A percentile compares a stretch with the other conserved stretches of the same genome.
These are phyloP conservation scores for Zygoascus ofunaensis DNA, from an alignment of 805 yeast species.

Conservation along the genomic window DNA sequence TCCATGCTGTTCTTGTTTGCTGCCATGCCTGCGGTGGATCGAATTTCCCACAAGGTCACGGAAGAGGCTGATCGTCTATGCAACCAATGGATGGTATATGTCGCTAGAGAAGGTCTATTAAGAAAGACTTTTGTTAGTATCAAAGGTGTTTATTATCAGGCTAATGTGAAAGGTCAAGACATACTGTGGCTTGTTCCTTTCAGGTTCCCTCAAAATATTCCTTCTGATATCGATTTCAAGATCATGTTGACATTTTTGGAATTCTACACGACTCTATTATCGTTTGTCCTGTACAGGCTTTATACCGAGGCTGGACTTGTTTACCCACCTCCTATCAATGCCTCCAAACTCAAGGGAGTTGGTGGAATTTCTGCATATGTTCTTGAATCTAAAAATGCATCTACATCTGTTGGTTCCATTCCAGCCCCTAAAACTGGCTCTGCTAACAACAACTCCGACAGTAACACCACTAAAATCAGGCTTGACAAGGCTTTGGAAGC, in stretches of 20 bases:
- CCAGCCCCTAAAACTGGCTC: conserved; percentile 15
- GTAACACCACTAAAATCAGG: conserved; percentile 21
- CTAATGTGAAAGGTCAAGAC: conserved; percentile 81
- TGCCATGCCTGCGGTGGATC: conserved; percentile 88
- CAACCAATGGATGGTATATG: conserved; percentile 91
- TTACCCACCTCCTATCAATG: conserved; percentile 83
- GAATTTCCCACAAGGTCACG: conserved; percentile 70
- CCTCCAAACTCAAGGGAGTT: conserved; percentile 63
- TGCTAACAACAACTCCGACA: background rate
- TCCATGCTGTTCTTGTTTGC: conserved; percentile 92
- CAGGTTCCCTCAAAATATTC: conserved; percentile 93
- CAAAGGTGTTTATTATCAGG: conserved; percentile 95
- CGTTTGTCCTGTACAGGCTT: conserved; percentile 76
- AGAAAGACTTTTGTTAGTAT: conserved; percentile 91
- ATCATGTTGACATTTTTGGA: conserved; percentile 96
- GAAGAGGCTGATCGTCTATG: conserved; percentile 78
- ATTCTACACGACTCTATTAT: conserved; percentile 85
- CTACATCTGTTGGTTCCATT: conserved; percentile 1
- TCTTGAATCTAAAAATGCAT: conserved; percentile 40
- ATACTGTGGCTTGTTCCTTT: conserved; percentile 94
- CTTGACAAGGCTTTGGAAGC: conserved; percentile 32
- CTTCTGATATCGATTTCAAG: conserved; percentile 88
- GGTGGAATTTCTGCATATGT: conserved; percentile 85
- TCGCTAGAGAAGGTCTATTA: conserved; percentile 73
- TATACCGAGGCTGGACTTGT: conserved; percentile 78